Conservation (phyloP, 768 basidiomycete genomes). For the Russula olivacea region DNA sequence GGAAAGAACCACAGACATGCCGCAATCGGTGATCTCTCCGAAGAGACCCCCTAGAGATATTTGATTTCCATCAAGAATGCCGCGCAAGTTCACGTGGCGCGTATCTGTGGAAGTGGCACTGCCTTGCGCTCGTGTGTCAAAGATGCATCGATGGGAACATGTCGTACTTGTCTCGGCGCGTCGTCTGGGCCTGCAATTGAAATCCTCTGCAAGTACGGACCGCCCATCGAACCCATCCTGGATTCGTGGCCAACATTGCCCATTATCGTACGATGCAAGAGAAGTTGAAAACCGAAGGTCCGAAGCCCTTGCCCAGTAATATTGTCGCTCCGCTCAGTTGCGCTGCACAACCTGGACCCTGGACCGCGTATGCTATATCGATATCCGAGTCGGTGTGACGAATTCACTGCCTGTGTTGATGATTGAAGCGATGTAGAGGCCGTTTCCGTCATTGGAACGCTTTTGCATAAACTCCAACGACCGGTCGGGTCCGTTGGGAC, state of each 20-base stretch:
- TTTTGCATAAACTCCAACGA: constrained; percentile 28
- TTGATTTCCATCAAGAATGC: background rate
- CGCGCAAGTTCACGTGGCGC: too few species aligned
- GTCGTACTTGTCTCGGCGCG: background rate
- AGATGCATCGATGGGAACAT: background rate
- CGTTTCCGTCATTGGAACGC: constrained; percentile 21
- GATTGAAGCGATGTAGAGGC: constrained; percentile 29
- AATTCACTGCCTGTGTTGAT: constrained; percentile 13
- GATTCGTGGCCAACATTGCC: background rate
- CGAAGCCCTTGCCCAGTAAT: background rate
- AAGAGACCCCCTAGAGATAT: background rate
- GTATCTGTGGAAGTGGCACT: background rate
- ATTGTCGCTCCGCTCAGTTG: too few species aligned
- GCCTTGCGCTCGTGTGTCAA: background rate
- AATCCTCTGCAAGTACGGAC: background rate
- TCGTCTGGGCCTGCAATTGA: background rate
- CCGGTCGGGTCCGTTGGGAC: constrained; percentile 32
- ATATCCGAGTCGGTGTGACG: background rate
- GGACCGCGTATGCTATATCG: background rate
- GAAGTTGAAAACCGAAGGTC: background rate
- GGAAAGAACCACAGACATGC: too few species aligned
- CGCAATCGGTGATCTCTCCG: too few species aligned
- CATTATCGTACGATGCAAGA: background rate
- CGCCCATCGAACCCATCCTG: background rate
- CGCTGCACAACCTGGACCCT: background rate